A percentile compares a stretch with the other conserved stretches of the same genome.
These are phyloP conservation scores for Lachancea sp. DNA, from an alignment of 805 yeast genomes.

Conservation along the genomic window DNA sequence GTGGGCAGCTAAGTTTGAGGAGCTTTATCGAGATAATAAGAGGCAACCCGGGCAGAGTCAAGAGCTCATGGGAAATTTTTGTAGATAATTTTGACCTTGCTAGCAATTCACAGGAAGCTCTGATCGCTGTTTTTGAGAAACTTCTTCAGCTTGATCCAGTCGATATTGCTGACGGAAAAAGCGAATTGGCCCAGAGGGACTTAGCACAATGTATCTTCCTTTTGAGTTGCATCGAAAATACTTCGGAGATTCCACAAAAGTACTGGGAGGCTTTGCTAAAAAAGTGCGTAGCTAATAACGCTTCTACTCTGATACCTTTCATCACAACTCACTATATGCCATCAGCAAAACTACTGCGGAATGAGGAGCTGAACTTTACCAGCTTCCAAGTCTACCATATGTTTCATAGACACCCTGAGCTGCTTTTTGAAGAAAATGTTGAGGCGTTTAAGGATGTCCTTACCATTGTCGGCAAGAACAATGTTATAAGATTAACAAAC, in stretches of 20 bases:
- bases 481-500: slow-evolving; percentile 10
- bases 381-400: slow-evolving; percentile 17
- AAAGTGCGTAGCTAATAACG: slow-evolving; percentile 2
- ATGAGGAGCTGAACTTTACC: slow-evolving; percentile 12
- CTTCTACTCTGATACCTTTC: slow-evolving; percentile 7
- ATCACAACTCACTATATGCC: background rate
- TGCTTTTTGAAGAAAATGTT: slow-evolving; percentile 8
- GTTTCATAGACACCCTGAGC: slow-evolving; percentile 11
- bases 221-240: slow-evolving; percentile 8
- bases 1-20: slow-evolving; percentile 17
- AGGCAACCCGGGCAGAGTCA: slow-evolving; percentile 49
- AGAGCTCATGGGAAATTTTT: slow-evolving; percentile 44
- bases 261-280: slow-evolving; percentile 4
- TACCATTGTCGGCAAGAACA: slow-evolving; percentile 16
- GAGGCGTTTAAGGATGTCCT: slow-evolving; percentile 13
- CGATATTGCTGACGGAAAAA: slow-evolving; percentile 33
- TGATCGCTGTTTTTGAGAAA: slow-evolving; percentile 32
- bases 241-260: background rate
- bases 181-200: slow-evolving; percentile 14
- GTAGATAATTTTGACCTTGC: slow-evolving; percentile 17
- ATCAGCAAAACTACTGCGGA: background rate
- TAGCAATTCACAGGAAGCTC: slow-evolving; percentile 22
- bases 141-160: slow-evolving; percentile 36
- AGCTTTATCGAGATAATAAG: slow-evolving; percentile 34
- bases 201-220: slow-evolving; percentile 24